A percentile compares a stretch with the other conserved stretches of the same genome.
Evolutionary conservation across 345 rosid species (phyloP).

Genomic region (Bruguiera gymnorhiza): DNA sequence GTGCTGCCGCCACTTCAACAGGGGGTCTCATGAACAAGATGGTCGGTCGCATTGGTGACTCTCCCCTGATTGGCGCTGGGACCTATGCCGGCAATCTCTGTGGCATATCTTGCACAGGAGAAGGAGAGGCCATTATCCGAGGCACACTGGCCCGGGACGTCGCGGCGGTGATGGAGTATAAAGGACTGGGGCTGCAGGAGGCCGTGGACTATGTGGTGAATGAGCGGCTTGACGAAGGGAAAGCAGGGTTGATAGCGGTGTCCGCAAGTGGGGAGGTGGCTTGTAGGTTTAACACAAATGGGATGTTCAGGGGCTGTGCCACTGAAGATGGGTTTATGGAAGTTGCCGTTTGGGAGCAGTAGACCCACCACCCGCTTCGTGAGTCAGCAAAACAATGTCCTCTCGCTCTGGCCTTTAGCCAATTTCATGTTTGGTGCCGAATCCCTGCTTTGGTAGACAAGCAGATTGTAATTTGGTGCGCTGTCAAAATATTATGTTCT

Average conservation of each 20-base stretch:
- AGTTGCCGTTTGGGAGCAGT: constrained; percentile 62
- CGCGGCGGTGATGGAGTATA: constrained; percentile 97
- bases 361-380: background rate
- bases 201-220: constrained; percentile 79
- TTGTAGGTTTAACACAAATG: constrained; percentile 70
- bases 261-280: constrained; percentile 81
- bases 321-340: constrained; percentile 90
- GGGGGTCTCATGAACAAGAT: constrained; percentile 95
- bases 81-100: constrained; percentile 78
- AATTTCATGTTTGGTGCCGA: background rate
- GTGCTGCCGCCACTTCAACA: constrained; percentile 92
- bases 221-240: constrained; percentile 70
- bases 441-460: background rate
- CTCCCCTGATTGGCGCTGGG: constrained; percentile 92
- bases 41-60: constrained; percentile 91
- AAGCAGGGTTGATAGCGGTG: constrained; percentile 90
- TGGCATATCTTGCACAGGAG: constrained; percentile 91
- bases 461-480: background rate
- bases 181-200: constrained; percentile 67
- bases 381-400: no score
- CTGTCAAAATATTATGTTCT: background rate
- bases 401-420: background rate
- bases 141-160: constrained; percentile 85
- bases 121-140: constrained; percentile 94
- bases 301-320: constrained; percentile 91